Evolutionary conservation across 208 protist genomes (phyloP).

Genomic region (Jaenimonas drosophilae): DNA sequence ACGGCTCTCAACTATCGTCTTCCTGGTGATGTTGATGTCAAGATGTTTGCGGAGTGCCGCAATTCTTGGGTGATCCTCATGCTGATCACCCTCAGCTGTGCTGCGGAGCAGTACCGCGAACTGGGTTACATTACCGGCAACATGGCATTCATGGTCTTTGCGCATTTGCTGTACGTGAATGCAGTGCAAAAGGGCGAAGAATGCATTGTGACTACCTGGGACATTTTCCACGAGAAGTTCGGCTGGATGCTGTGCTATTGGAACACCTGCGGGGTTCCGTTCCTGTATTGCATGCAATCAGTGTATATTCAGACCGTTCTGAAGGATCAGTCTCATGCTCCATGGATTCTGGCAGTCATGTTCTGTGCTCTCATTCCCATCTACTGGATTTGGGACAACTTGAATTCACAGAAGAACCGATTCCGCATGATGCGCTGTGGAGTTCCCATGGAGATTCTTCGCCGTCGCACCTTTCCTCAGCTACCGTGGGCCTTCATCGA

Average conservation of each 20-base stretch:
- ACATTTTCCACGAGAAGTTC: slow-evolving; percentile 95
- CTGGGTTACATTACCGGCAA: slow-evolving; percentile 70
- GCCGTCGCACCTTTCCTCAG: slow-evolving; percentile 86
- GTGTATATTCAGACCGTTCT: slow-evolving; percentile 83
- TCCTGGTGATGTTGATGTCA: slow-evolving; percentile 88
- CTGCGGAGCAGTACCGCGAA: slow-evolving; percentile 79
- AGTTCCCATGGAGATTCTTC: slow-evolving; percentile 57
- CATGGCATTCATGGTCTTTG: slow-evolving; percentile 91
- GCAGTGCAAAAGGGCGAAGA: slow-evolving; percentile 93
- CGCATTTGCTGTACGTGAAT: slow-evolving; percentile 92
- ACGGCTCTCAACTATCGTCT: slow-evolving; percentile 81
- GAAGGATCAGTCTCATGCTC: slow-evolving; percentile 41
- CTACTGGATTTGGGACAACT: slow-evolving; percentile 93
- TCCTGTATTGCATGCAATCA: slow-evolving; percentile 91
- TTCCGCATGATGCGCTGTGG: slow-evolving; percentile 86
- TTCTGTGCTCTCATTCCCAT: slow-evolving; percentile 36
- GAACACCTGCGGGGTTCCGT: slow-evolving; percentile 93
- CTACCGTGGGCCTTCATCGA: slow-evolving; percentile 87
- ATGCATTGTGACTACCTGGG: slow-evolving; percentile 92
- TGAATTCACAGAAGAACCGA: slow-evolving; percentile 92
- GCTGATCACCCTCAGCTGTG: slow-evolving; percentile 83
- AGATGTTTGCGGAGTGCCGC: slow-evolving; percentile 90
- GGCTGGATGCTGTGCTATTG: slow-evolving; percentile 94
- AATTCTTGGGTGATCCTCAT: slow-evolving; percentile 93
- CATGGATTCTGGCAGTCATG: slow-evolving; percentile 67